Base-by-base conservation (phyloP, 2,329 filamentous ascomycete genomes). In the Orbilia oligospora region DNA sequence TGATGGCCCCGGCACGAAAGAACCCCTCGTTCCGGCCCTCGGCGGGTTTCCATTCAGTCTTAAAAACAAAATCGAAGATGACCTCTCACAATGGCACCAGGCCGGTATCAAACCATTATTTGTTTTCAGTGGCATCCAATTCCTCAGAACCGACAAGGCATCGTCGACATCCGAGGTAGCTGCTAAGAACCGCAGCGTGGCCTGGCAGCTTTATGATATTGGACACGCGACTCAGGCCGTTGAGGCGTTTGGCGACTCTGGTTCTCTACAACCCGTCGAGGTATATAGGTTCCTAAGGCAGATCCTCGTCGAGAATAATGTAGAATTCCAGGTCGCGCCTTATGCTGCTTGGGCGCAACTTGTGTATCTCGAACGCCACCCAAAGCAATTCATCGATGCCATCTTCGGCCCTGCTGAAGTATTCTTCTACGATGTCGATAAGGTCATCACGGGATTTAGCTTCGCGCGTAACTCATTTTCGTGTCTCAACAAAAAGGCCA, bases 21-120 rank as follows among this genome's bases (percentile, higher is more conserved):
- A 99, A 84, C 94, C 95, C 49, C 90, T 99, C 38, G 89, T 98
- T 38, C 90, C 94, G 70, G 96, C 96, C 22, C 89, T 98, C 58
- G 96, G 95, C 63, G 96, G 96, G 73, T 88, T 95, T 79, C 96
- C 95, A 1, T 90, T 92, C 77, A 92, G 92, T 67, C 88, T 98
- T 83, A 89, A 89, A 84, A 87, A 86, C 80, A 91, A 92, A 82
- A 91, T 99, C 80, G 90, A 93, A 83, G 88, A 89, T 64, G 93
- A 97, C 81, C 87, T 99, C 33, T 88, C 92, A 77, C 87, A 87
- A 75, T 93, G 96, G 87, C 89, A 90, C 78, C 88, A 88, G 55
- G 86, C 91, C 82, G 89, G 89, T 20, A 91, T 97, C 66, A 89
- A 87, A n/a, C 93, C 93, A 1, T 86, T 97, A 80, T 98, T 99